Base-by-base conservation (phyloP, 83 land plant species). In the Diphasiastrum complanatum region DNA sequence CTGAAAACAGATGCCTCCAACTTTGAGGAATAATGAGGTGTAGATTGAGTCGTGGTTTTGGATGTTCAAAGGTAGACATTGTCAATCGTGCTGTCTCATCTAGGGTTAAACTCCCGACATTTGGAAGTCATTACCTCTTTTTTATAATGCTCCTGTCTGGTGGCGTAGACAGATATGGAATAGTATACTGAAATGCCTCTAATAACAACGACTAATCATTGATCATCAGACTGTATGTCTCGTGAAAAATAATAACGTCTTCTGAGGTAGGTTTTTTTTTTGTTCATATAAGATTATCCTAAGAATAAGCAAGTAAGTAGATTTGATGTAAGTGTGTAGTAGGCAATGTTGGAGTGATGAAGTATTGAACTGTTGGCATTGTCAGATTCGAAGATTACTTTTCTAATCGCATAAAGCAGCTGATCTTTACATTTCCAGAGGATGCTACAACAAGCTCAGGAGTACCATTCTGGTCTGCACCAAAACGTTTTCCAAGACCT, bases 321-420 rank as follows among this genome's bases (percentile, higher is more conserved):
- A 16, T 40, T 8, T 8, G 8, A 16, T 40, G 43, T 16, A 16
- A 8, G 43, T 40, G 43, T 40, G 43, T 8, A 16, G 16, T 8
- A 40, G 43, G 43, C 12, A 40, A 16, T 8, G 43, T 40, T 8
- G 43, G 16, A 16, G 16, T 8, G 43, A 16, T 8, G 16, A 16
- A 40, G 43, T 6, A 48, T 40, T 40, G n/a, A 18, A 24, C 18
- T 6, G 6, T n/a, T n/a, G n/a, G n/a, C n/a, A n/a, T n/a, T n/a
- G n/a, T n/a, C n/a, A 54, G 58, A 25, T 54, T 54, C 33, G 58
- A 54, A 25, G 58, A 54, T 28, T 54, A 54, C 58, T 54, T 54
- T 33, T 28, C 25, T 14, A 54, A 54, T 25, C 33, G 58, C 14
- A 33, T 54, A 6, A 54, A 54, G 58, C 34, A 30, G 58, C 58